Base-by-base conservation (phyloP, 306 rosid species). In the Medicago lupulina region DNA sequence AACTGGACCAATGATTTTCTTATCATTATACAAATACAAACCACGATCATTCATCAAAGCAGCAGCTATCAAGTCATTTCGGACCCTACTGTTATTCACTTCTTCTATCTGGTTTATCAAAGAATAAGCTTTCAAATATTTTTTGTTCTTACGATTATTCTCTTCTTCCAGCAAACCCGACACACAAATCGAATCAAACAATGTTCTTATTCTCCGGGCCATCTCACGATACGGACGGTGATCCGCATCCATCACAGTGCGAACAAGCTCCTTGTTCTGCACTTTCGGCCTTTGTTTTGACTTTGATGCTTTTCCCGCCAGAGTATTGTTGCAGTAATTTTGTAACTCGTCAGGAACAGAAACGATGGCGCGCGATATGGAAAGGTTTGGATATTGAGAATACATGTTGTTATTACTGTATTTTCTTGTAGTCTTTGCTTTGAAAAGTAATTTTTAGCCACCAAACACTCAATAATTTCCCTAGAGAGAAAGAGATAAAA, bases 1-100 rank as follows among this genome's bases (percentile, higher is more conserved):
- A 31, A 96, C 90, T 0, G 97, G 77, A 36, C 99, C 99, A 44
- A 96, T 96, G 11, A 96, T 96, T 39, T 98, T 75, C 80, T 90
- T 89, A 16, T 96, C 99, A 0, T 93, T 92, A 70, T 96, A 89
- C 44, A 96, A 86, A 96, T 98, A 96, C 73, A 96, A 47, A 0
- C 92, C 93, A 2, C 83, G 83, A 2, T 53, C 89, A 9, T 85
- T 87, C 89, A 96, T 86, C 58, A 83, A 12, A 5, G 87, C 47
- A 0, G 98, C 23, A 49, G 97, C 99, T 17, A 75, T 76, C 53
- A 96, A 74, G 80, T 96, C 99, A 12, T 88, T 85, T 18, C 99
- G 82, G 43, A 34, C 6, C 36, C 36, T 31, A 31, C 36, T 4
- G 4, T 31, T 31, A 31, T 31, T 31, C 36, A 3, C 36, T 31